Evolutionary conservation across 2,329 filamentous ascomycete species (phyloP), one percentile per base, ranked within the genome.

Genomic region (Aspergillus sp.): DNA sequence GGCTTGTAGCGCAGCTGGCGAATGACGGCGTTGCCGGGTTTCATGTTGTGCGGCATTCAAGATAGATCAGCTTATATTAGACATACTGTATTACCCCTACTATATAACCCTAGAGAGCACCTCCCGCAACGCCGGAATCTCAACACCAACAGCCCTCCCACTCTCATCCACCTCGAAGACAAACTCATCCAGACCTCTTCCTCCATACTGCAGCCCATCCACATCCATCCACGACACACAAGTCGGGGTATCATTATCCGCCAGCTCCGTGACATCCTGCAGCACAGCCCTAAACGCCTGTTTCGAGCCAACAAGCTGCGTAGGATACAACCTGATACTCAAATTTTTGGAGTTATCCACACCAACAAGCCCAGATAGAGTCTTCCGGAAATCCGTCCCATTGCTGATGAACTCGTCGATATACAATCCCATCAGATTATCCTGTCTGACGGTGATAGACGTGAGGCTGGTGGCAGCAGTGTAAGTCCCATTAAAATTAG

Each of bases 161-260:
- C 52, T 39, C 5, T 19, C n/a, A 57, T 68, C 60, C 24, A 70
- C 40, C 5, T 54, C 54, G 37, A 71, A 69, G 9, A 69, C 48
- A 57, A 71, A 65, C 22, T 63, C 63, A 58, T 70, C 69, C 33
- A 70, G 41, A 2, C 61, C 61, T 40, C 51, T 52, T 1, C 61
- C 63, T 9, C 51, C 47, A 51, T 65, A 66, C 24, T 58, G 62
- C 3, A 61, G 46, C 46, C 59, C 63, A 47, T 68, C 69, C 30
- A 68, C 33, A 24, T 64, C 49, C 51, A 65, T 34, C 66, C 67
- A 71, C 9, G 68, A 67, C 8, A 70, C 64, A 52, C 68, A 70
- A 45, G 65, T 68, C 19, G 66, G 60, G 12, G 66, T 67, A 6
- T 53, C 63, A 42, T 49, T 54, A 55, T 71, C 66, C 4, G 64